Evolutionary conservation across 2,329 filamentous ascomycete species (phyloP).

Genomic region (Tolypocladium pustulatum): DNA sequence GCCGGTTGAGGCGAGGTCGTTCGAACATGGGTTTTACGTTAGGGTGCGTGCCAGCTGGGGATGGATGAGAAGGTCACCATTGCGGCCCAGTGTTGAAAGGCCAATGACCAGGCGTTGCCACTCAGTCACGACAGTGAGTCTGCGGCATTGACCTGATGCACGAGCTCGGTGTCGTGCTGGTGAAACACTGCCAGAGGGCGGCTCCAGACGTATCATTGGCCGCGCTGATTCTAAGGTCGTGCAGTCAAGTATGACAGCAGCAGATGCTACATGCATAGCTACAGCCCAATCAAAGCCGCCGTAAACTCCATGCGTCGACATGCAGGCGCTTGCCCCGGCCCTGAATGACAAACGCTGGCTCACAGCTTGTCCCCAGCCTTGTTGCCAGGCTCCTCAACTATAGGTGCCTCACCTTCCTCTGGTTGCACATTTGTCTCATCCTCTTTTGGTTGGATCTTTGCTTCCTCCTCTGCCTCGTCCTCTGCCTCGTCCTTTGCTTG

Average conservation of each 20-base stretch:
- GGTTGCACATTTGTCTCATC: neutral
- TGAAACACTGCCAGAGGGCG: no score
- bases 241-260: neutral
- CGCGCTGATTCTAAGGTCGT: no score
- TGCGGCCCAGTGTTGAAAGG: neutral
- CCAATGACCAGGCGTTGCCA: neutral
- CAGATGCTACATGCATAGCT: neutral
- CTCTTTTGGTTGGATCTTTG: neutral
- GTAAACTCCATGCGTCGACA: neutral
- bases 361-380: neutral
- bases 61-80: neutral
- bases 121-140: neutral
- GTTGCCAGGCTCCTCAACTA: neutral
- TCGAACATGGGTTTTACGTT: no score
- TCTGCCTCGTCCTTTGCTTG: neutral
- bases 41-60: no score
- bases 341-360: neutral
- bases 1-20: no score
- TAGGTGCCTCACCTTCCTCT: constrained; percentile 1
- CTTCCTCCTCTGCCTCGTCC: constrained; percentile 7
- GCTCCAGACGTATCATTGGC: neutral
- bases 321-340: neutral
- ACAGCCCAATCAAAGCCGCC: neutral
- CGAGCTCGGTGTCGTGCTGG: neutral
- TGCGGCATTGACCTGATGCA: neutral